Evolutionary conservation across 257 asterid species (phyloP), one percentile per base, ranked within the genome.

Genomic region (Nicotiana tomentosiformis): DNA sequence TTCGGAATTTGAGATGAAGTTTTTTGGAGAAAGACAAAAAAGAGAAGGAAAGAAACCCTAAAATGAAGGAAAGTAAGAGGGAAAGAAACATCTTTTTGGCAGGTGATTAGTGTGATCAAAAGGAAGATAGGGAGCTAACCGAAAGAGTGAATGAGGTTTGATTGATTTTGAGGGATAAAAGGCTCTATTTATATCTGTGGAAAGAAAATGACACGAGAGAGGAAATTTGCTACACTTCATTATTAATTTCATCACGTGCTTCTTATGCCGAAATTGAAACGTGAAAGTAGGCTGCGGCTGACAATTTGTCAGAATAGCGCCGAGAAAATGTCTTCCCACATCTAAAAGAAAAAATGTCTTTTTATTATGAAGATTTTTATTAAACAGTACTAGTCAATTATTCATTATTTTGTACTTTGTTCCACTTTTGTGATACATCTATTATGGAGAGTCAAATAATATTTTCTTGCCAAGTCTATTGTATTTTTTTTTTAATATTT

Each of bases 11-110:
- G 9, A 53, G 15, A 16, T n/a, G 30, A 4, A 66, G 81, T 51
- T 58, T 85, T 10, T 15, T 37, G 66, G 84, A 64, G 4, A 33
- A 64, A 49, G 49, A 64, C 2, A 76, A 9, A 61, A 85, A 80
- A 14, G 80, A 84, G 39, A 65, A 39, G 39, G 84, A 10, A 49
- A 85, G 30, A 67, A 87, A 69, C 85, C 87, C 88, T 77, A 88
- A 33, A 60, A 78, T 26, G 14, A 79, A 55, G 51, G 61, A 61
- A 30, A 87, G 61, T 10, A 66, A 53, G n/a, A 84, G 88, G 69
- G 85, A 80, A 69, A 78, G 29, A 66, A n/a, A 3, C 88, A 84
- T 65, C n/a, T 62, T 10, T 0, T 70, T 18, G 18, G 57, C 2
- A 39, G 12, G 60, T 20, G n/a, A 0, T 1, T 1, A n/a, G 29